A percentile compares a stretch with the other conserved stretches of the same genome.
Evolutionary conservation across 108 stramenopile genomes (phyloP).

Genomic region (Skeletonema tropicum): DNA sequence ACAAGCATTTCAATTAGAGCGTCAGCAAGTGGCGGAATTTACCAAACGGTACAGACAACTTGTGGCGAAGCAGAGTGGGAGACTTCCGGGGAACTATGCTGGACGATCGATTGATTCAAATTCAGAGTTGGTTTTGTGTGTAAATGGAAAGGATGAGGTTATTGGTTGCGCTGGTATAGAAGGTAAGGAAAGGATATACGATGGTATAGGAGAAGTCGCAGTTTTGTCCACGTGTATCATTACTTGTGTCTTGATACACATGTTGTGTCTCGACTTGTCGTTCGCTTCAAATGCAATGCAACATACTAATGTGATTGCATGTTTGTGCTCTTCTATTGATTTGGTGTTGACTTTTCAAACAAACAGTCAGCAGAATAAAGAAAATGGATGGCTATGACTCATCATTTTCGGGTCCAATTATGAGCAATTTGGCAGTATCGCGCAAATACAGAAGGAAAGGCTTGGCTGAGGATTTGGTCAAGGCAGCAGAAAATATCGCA

Average conservation of each 20-base stretch:
- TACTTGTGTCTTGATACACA: background rate
- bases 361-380: constrained; percentile 30
- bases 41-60: constrained; percentile 61
- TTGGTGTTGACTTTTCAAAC: background rate
- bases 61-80: constrained; percentile 5
- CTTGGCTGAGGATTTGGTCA: constrained; percentile 72
- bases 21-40: constrained; percentile 75
- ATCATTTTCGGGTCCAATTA: constrained; percentile 54
- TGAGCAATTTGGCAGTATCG: constrained; percentile 80
- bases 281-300: background rate
- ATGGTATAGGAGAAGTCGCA: background rate
- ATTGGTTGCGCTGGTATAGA: constrained; percentile 80
- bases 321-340: background rate
- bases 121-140: constrained; percentile 37
- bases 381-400: constrained; percentile 43
- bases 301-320: background rate
- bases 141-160: constrained; percentile 37
- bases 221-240: background rate
- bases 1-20: constrained; percentile 54
- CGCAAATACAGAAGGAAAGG: constrained; percentile 67
- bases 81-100: constrained; percentile 51
- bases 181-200: constrained; percentile 39
- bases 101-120: constrained; percentile 19
- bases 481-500: constrained; percentile 62
- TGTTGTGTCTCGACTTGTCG: background rate